A percentile compares a stretch with the other conserved stretches of the same genome.
Evolutionary conservation across 2,329 filamentous ascomycete genomes (phyloP).

Genomic region (Paecilomyces niveus): DNA sequence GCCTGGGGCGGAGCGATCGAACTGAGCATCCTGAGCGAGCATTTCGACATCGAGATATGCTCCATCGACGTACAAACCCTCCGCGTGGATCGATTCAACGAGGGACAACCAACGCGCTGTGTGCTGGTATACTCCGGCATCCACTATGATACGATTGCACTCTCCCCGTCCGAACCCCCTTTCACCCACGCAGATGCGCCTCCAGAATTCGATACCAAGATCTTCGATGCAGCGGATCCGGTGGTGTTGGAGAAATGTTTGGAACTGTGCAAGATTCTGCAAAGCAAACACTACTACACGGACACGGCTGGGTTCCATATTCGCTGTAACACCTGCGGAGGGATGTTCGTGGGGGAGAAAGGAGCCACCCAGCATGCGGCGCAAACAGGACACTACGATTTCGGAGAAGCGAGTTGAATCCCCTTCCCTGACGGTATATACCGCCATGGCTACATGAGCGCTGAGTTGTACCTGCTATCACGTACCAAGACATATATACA

Average conservation of each 20-base stretch:
- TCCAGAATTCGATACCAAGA: constrained; percentile 71
- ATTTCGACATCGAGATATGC: constrained; percentile 80
- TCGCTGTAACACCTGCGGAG: constrained; percentile 59
- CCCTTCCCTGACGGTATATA: background rate
- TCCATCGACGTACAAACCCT: constrained; percentile 71
- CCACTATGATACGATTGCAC: constrained; percentile 84
- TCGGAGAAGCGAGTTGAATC: constrained; percentile 37
- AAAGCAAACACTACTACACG: constrained; percentile 74
- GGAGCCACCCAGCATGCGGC: constrained; percentile 41
- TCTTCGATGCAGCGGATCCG: constrained; percentile 56
- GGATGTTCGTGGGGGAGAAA: constrained; percentile 37
- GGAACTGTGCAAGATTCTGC: constrained; percentile 59
- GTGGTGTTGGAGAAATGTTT: constrained; percentile 54
- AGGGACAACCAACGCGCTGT: constrained; percentile 61
- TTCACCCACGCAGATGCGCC: constrained; percentile 51
- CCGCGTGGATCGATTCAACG: constrained; percentile 69
- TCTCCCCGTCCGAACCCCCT: constrained; percentile 57
- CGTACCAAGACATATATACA: background rate
- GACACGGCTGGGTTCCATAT: constrained; percentile 76
- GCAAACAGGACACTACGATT: constrained; percentile 42
- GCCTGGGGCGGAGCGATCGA: constrained; percentile 92
- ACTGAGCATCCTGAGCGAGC: constrained; percentile 72
- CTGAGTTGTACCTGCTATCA: background rate
- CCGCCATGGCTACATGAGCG: background rate
- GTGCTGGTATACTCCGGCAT: constrained; percentile 87